phyloP scores from a whole-genome alignment of 495 filamentous ascomycete species.

The Neurospora sp. region DNA sequence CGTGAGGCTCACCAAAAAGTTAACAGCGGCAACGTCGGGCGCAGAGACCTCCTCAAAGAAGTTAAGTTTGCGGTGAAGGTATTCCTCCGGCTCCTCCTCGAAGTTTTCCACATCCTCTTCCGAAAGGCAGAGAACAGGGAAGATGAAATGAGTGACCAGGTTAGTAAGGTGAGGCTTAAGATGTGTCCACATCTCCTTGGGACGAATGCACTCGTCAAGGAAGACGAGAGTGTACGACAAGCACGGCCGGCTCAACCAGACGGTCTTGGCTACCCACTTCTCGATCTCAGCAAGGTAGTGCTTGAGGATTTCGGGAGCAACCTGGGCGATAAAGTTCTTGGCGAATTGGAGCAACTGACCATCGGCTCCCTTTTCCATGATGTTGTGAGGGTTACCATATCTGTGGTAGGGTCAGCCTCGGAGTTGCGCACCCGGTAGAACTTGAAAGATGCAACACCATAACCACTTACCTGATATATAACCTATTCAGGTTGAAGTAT shows the following conservation, averaged over 20 bases:
- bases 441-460: background rate
- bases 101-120: conserved; percentile 92
- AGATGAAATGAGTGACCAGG: conserved; percentile 85
- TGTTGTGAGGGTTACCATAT: conserved; percentile 72
- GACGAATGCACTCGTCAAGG: conserved; percentile 94
- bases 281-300: conserved; percentile 88
- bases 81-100: conserved; percentile 86
- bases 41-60: conserved; percentile 96
- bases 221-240: conserved; percentile 86
- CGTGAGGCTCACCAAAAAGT: conserved; percentile 89
- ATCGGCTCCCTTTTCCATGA: conserved; percentile 51
- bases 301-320: conserved; percentile 91
- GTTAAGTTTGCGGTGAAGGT: conserved; percentile 92
- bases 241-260: conserved; percentile 89
- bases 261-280: conserved; percentile 89
- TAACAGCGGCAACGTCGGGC: conserved; percentile 91
- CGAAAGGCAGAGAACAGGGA: conserved; percentile 87
- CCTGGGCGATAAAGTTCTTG: conserved; percentile 80
- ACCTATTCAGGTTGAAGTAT: conserved; percentile 89
- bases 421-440: background rate
- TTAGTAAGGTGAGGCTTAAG: conserved; percentile 88
- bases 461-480: conserved; percentile 70
- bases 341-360: conserved; percentile 68
- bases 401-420: conserved; percentile 35
- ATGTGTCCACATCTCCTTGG: conserved; percentile 90